Conservation (phyloP, 495 filamentous ascomycete genomes). For the Neurospora terricola region DNA sequence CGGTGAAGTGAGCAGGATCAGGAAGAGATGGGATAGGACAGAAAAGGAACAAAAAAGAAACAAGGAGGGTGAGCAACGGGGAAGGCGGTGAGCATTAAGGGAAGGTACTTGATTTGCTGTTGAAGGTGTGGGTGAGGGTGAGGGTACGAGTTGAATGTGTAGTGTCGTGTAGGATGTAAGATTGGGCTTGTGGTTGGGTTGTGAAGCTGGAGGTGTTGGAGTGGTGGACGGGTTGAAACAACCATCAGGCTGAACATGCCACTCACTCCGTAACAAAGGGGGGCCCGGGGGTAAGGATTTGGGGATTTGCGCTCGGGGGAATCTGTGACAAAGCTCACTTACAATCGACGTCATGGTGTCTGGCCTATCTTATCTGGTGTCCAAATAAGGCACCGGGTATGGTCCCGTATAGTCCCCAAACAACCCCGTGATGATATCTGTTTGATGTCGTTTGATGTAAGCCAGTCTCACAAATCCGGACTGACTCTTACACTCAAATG, state of each 20-base stretch:
- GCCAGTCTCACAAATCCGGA: background rate
- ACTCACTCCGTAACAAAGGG: constrained; percentile 4
- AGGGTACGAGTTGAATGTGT: background rate
- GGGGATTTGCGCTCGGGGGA: background rate
- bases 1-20: background rate
- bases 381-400: background rate
- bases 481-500: background rate
- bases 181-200: constrained; percentile 4
- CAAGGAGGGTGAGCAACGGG: background rate
- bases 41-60: background rate
- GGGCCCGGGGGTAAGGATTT: background rate
- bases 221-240: constrained; percentile 4
- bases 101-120: background rate
- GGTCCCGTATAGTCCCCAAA: background rate
- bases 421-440: background rate
- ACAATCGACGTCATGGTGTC: constrained; percentile 38
- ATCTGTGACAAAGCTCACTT: constrained; percentile 16
- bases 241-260: constrained; percentile 6
- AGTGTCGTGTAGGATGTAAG: background rate
- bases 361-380: constrained; percentile 8
- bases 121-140: background rate
- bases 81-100: background rate
- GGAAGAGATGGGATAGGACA: background rate
- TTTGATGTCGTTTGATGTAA: background rate
- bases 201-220: constrained; percentile 4